Conservation (phyloP, 805 yeast species). For the Candida xiaguanensis region DNA sequence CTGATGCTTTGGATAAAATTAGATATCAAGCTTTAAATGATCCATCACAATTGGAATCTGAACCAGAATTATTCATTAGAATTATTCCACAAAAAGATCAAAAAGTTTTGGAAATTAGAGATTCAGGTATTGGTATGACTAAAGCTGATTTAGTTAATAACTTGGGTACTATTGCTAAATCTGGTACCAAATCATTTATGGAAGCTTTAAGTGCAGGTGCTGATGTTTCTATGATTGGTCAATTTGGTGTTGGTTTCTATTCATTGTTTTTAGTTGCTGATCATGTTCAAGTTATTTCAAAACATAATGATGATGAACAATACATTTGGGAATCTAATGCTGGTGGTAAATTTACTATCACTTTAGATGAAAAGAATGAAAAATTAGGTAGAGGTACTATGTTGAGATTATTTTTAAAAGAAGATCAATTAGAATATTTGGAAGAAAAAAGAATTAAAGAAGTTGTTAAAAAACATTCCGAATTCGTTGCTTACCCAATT, state of each 20-base stretch:
- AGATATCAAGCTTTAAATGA: constrained; percentile 95
- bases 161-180: constrained; percentile 99
- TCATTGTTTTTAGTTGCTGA: constrained; percentile 98
- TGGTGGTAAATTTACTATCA: constrained; percentile 98
- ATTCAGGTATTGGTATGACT: constrained; percentile 99
- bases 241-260: constrained; percentile 99
- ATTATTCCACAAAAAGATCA: constrained; percentile 94
- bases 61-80: constrained; percentile 96
- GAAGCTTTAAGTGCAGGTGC: constrained; percentile 99
- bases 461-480: constrained; percentile 98
- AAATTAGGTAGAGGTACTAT: constrained; percentile 91
- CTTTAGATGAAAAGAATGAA: constrained; percentile 85
- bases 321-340: constrained; percentile 99
- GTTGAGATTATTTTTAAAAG: constrained; percentile 94
- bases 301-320: constrained; percentile 98
- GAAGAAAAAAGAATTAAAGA: constrained; percentile 99
- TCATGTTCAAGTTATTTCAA: constrained; percentile 96
- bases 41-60: constrained; percentile 86
- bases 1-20: constrained; percentile 98
- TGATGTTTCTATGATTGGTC: constrained; percentile 99
- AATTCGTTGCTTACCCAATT: constrained; percentile 98
- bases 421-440: constrained; percentile 97
- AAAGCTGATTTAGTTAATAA: constrained; percentile 98
- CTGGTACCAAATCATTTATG: constrained; percentile 99
- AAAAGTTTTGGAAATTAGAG: constrained; percentile 94